These are phyloP conservation scores for Kwoniella europaea DNA, from an alignment of 768 basidiomycete genomes.

Conservation along the genomic window DNA sequence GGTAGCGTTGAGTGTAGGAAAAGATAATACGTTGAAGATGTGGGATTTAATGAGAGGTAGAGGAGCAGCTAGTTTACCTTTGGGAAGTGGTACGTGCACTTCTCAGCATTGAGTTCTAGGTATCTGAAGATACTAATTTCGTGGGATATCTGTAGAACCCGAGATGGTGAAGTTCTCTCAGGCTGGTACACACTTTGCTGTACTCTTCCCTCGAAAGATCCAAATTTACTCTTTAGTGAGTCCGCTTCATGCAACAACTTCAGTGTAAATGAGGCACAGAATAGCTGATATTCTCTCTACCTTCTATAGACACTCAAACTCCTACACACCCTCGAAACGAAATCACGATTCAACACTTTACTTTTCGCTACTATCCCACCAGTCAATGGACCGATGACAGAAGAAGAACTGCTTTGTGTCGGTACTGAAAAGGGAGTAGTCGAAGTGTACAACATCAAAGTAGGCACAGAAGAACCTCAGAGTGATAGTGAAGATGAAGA, in stretches of 20 bases:
- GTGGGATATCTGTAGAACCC: conserved; percentile 66
- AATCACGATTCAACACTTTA: conserved; percentile 82
- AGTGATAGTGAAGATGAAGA: conserved; percentile 42
- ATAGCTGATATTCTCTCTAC: not conserved
- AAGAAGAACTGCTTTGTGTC: conserved; percentile 68
- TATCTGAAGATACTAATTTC: not conserved
- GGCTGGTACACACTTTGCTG: conserved; percentile 75
- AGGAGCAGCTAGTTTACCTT: conserved; percentile 82
- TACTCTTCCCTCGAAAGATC: conserved; percentile 75
- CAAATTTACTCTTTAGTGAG: conserved; percentile 82
- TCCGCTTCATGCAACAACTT: not conserved
- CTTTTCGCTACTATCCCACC: conserved; percentile 70
- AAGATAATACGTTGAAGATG: conserved; percentile 87
- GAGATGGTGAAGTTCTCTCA: conserved; percentile 89
- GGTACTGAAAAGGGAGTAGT: conserved; percentile 90
- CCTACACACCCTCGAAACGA: conserved; percentile 73
- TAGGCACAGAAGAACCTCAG: conserved; percentile 60
- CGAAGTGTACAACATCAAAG: conserved; percentile 68
- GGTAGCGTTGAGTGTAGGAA: conserved; percentile 86
- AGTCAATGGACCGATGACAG: conserved; percentile 58
- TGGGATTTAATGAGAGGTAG: conserved; percentile 98
- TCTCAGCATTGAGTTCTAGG: not conserved
- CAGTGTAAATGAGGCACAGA: not conserved
- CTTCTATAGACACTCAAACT: conserved; percentile 73
- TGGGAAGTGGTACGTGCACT: conserved; percentile 74